phyloP scores from a whole-genome alignment of 805 yeast genomes.

The Soucietia sequanensis region DNA sequence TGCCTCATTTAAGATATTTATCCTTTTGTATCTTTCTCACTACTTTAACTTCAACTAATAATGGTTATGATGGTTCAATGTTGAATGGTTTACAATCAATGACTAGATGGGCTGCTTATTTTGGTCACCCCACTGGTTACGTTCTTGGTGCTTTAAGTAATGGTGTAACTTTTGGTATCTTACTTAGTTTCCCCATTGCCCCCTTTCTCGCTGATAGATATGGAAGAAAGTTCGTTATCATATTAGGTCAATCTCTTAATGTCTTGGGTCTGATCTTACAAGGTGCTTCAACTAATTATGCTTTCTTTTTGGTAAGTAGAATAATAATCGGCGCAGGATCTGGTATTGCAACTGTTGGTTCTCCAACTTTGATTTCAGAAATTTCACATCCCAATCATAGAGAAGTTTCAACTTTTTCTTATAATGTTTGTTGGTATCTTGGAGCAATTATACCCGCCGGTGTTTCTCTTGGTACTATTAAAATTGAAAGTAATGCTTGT shows the following conservation, averaged over 20 bases:
- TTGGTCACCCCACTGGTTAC: constrained; percentile 39
- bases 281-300: constrained; percentile 35
- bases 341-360: constrained; percentile 39
- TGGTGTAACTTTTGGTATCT: constrained; percentile 43
- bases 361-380: constrained; percentile 53
- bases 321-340: constrained; percentile 48
- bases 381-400: constrained; percentile 49
- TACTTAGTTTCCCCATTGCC: constrained; percentile 27
- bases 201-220: constrained; percentile 32
- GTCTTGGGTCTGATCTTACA: constrained; percentile 38
- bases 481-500: constrained; percentile 28
- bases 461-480: constrained; percentile 48
- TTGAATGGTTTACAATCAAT: constrained; percentile 51
- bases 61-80: constrained; percentile 50
- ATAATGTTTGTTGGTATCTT: constrained; percentile 50
- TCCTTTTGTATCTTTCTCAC: constrained; percentile 38
- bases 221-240: constrained; percentile 37
- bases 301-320: constrained; percentile 43
- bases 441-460: constrained; percentile 56
- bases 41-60: constrained; percentile 47
- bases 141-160: constrained; percentile 40
- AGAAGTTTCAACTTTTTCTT: constrained; percentile 29
- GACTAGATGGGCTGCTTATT: constrained; percentile 36
- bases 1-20: constrained; percentile 37
- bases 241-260: constrained; percentile 22